A percentile compares a stretch with the other conserved stretches of the same genome.
phyloP scores from a whole-genome alignment of 257 asterid species.

The Buddleja alternifolia region DNA sequence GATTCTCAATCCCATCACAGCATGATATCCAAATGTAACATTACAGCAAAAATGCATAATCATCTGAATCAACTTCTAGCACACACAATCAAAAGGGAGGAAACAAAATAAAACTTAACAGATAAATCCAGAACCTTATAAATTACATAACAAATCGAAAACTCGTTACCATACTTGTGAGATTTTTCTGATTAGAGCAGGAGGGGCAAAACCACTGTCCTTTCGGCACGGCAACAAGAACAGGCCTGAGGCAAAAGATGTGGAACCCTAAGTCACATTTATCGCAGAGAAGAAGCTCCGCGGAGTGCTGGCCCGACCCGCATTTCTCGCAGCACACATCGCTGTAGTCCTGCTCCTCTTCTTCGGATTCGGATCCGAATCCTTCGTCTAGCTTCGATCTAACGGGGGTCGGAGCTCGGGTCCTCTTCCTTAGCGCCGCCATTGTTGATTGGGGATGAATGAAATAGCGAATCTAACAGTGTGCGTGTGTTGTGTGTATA shows the following conservation, averaged over 20 bases:
- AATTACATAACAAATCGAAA: neutral
- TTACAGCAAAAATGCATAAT: neutral
- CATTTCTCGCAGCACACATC: slow-evolving; percentile 70
- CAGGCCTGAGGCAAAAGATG: slow-evolving; percentile 72
- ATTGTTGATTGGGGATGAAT: slow-evolving; percentile 26
- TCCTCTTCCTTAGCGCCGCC: slow-evolving; percentile 53
- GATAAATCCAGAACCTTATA: neutral
- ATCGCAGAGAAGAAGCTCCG: slow-evolving; percentile 81
- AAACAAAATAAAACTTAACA: too few species aligned
- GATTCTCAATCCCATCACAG: neutral
- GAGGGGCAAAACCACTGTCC: slow-evolving; percentile 78
- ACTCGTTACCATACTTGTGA: slow-evolving; percentile 41
- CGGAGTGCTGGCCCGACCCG: slow-evolving; percentile 66
- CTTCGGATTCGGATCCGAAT: slow-evolving; percentile 33
- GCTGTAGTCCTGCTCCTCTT: slow-evolving; percentile 40
- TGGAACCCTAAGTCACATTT: slow-evolving; percentile 82
- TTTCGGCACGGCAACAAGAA: slow-evolving; percentile 74
- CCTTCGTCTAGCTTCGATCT: slow-evolving; percentile 24
- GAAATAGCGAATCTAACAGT: slow-evolving; percentile 19
- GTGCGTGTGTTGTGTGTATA: neutral
- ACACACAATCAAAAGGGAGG: neutral
- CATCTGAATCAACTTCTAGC: neutral
- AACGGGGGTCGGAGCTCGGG: slow-evolving; percentile 64
- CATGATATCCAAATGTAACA: neutral
- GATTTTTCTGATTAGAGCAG: slow-evolving; percentile 44